Percentiles rank a stretch among this genome's conserved stretches.
Conservation (phyloP, 768 basidiomycete species). For the Kwoniella europaea region DNA sequence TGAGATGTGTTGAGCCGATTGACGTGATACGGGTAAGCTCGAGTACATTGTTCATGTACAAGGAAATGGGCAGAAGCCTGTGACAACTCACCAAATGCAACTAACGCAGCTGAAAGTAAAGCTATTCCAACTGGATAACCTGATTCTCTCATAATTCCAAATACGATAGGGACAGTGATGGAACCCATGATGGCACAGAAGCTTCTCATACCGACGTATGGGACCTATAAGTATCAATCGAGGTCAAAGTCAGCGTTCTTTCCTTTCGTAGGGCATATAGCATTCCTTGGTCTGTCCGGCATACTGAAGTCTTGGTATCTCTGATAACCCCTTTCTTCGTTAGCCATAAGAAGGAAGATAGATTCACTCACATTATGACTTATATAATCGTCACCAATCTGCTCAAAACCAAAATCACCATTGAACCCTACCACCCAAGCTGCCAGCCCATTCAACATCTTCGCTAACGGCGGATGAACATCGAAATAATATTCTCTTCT, state of each 20-base stretch:
- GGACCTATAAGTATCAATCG: slow-evolving; percentile 60
- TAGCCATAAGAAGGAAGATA: neutral
- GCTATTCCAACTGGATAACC: slow-evolving; percentile 91
- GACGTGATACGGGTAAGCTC: too few relatives aligned
- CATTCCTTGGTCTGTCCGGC: too few relatives aligned
- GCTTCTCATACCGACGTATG: slow-evolving; percentile 90
- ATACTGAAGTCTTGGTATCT: too few relatives aligned
- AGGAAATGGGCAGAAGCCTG: too few relatives aligned
- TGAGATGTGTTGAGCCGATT: slow-evolving; percentile 51
- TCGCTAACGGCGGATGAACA: slow-evolving; percentile 96
- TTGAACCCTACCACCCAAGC: slow-evolving; percentile 98
- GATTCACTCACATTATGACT: slow-evolving; percentile 65
- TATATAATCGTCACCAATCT: slow-evolving; percentile 92
- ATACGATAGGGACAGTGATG: slow-evolving; percentile 87
- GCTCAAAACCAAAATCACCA: slow-evolving; percentile 89
- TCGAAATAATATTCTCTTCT: slow-evolving; percentile 96
- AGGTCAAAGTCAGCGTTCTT: neutral
- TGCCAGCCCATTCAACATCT: slow-evolving; percentile 88
- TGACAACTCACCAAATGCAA: slow-evolving; percentile 75
- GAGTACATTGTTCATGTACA: too few relatives aligned
- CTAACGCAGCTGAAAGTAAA: slow-evolving; percentile 81
- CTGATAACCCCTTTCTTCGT: neutral
- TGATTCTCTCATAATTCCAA: slow-evolving; percentile 96
- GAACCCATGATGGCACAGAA: slow-evolving; percentile 90
- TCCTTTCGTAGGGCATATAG: too few relatives aligned